These are phyloP conservation scores for Coprinopsis marcescibilis DNA, from an alignment of 768 basidiomycete genomes.

Conservation along the genomic window DNA sequence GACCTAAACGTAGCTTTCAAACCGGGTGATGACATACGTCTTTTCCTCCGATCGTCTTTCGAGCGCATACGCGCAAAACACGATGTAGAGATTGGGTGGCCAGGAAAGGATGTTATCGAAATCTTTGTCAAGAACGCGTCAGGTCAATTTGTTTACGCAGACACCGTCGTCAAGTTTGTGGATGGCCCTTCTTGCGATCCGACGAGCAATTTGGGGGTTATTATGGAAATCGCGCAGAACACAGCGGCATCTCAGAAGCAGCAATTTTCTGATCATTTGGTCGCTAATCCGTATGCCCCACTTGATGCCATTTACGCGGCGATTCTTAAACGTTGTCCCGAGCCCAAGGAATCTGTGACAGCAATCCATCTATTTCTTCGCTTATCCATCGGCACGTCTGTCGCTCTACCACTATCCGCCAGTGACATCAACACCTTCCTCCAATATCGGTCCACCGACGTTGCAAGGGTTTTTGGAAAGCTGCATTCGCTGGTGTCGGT, in stretches of 20 bases:
- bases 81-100: not conserved
- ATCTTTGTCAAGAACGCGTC: not conserved
- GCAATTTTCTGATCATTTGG: no score
- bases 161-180: slow-evolving; percentile 4
- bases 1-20: not conserved
- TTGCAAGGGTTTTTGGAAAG: no score
- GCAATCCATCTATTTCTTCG: no score
- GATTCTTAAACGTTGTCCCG: no score
- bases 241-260: no score
- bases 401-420: no score
- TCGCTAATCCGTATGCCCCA: no score
- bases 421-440: no score
- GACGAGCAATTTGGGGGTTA: not conserved
- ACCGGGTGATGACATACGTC: not conserved
- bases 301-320: no score
- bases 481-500: slow-evolving; percentile 3
- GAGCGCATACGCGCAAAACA: not conserved
- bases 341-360: no score
- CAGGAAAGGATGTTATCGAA: not conserved
- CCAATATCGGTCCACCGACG: no score
- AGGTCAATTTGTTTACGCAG: slow-evolving; percentile 8
- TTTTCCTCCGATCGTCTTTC: not conserved
- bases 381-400: no score
- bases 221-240: not conserved
- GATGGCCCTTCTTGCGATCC: not conserved